Percentiles rank a stretch among this genome's conserved stretches.
phyloP scores from a whole-genome alignment of 2,329 filamentous ascomycete genomes.

The Leptosphaerulina australis region DNA sequence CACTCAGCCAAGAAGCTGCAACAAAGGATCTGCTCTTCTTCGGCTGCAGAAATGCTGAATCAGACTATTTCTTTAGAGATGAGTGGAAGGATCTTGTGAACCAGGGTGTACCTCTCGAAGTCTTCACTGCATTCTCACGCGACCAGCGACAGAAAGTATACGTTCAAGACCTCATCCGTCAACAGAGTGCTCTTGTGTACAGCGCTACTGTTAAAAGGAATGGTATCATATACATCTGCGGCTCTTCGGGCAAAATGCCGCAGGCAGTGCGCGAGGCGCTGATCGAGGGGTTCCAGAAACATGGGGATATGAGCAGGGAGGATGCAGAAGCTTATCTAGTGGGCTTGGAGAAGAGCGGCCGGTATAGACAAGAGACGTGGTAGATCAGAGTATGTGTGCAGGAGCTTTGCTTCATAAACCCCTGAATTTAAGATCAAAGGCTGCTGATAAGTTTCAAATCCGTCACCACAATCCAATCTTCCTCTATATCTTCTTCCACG shows the following conservation, averaged over 20 bases:
- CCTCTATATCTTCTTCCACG: background rate
- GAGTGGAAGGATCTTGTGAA: conserved; percentile 68
- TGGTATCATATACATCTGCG: conserved; percentile 65
- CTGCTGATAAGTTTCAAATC: background rate
- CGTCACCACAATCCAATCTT: conserved; percentile 5
- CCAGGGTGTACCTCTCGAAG: conserved; percentile 54
- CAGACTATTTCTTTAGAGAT: conserved; percentile 80
- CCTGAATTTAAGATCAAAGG: background rate
- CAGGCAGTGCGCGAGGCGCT: conserved; percentile 70
- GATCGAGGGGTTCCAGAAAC: conserved; percentile 62
- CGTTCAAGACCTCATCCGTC: conserved; percentile 67
- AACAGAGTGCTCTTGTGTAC: conserved; percentile 58
- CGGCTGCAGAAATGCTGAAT: conserved; percentile 74
- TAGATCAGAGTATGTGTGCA: conserved; percentile 40
- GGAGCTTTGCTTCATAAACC: background rate
- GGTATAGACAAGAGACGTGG: conserved; percentile 75
- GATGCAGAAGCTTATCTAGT: conserved; percentile 63
- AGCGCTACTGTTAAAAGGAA: conserved; percentile 57
- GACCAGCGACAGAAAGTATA: conserved; percentile 68
- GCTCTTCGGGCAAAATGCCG: conserved; percentile 72
- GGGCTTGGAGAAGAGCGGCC: conserved; percentile 64
- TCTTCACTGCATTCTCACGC: conserved; percentile 72
- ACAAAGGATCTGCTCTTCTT: conserved; percentile 70
- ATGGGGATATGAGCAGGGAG: conserved; percentile 50
- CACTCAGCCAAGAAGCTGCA: background rate